Conservation (phyloP, 2,329 filamentous ascomycete genomes). For the Colletotrichum liriopes region DNA sequence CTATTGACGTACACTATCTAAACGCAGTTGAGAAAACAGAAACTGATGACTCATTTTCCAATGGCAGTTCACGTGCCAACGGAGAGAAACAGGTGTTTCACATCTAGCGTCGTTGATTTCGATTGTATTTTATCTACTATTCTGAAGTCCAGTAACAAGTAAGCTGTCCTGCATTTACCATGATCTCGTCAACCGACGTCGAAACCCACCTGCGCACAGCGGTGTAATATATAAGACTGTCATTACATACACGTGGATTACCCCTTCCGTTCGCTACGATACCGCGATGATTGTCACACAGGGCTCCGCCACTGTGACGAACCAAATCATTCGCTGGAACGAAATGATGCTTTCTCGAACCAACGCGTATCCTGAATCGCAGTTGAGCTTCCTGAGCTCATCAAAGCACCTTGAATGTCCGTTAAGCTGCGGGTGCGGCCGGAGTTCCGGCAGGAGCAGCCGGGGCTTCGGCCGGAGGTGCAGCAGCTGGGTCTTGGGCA, state of each 20-base stretch:
- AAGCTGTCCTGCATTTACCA: neutral
- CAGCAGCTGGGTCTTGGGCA: neutral
- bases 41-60: neutral
- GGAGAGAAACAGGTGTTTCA: neutral
- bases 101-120: neutral
- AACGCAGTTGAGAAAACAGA: no score
- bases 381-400: constrained; percentile 6
- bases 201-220: neutral
- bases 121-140: neutral
- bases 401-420: neutral
- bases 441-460: neutral
- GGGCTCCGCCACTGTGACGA: neutral
- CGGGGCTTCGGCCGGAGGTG: constrained; percentile 13
- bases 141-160: neutral
- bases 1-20: no score
- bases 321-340: neutral
- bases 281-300: neutral
- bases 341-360: neutral
- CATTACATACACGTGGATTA: constrained; percentile 32
- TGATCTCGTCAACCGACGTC: neutral
- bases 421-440: neutral
- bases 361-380: neutral
- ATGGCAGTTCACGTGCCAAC: no score
- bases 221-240: constrained; percentile 10
- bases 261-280: constrained; percentile 1